phyloP scores from a whole-genome alignment of 148 eudicot genomes.

The Mesembryanthemum crystallinum region DNA sequence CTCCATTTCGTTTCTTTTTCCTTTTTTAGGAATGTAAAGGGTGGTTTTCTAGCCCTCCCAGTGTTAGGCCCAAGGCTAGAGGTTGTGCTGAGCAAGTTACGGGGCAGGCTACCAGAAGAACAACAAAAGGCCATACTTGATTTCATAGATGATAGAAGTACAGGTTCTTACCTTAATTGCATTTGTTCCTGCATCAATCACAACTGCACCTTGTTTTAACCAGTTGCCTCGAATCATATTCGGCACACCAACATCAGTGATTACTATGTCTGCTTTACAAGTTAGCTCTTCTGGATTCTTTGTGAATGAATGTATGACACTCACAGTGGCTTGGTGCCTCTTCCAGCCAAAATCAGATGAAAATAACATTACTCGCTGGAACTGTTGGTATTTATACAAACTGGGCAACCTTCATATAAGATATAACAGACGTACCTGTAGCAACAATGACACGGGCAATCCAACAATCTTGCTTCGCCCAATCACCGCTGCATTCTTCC shows the following conservation, averaged over 20 bases:
- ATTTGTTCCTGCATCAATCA: constrained; percentile 53
- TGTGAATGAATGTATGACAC: constrained; percentile 50
- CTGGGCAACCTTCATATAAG: background rate
- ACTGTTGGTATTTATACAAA: background rate
- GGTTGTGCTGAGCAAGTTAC: too few relatives aligned
- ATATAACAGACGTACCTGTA: constrained; percentile 46
- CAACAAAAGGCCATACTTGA: background rate
- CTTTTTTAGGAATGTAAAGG: too few relatives aligned
- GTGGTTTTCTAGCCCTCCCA: too few relatives aligned
- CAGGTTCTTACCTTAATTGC: constrained; percentile 41
- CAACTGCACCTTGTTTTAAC: constrained; percentile 52
- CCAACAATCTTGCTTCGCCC: constrained; percentile 59
- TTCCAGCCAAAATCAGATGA: constrained; percentile 26
- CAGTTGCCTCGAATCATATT: constrained; percentile 56
- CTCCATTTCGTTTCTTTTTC: too few relatives aligned
- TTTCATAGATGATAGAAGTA: background rate
- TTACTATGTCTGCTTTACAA: constrained; percentile 47
- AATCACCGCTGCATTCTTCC: constrained; percentile 47
- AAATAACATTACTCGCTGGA: constrained; percentile 9
- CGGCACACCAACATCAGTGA: constrained; percentile 53
- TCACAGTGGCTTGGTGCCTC: constrained; percentile 58
- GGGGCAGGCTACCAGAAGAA: too few relatives aligned
- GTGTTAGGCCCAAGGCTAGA: too few relatives aligned
- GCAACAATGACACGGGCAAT: constrained; percentile 47
- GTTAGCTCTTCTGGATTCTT: constrained; percentile 47